Percentiles rank a stretch among this genome's conserved stretches.
phyloP scores from a whole-genome alignment of 148 eudicot genomes.

The Rhododendron ovatum region DNA sequence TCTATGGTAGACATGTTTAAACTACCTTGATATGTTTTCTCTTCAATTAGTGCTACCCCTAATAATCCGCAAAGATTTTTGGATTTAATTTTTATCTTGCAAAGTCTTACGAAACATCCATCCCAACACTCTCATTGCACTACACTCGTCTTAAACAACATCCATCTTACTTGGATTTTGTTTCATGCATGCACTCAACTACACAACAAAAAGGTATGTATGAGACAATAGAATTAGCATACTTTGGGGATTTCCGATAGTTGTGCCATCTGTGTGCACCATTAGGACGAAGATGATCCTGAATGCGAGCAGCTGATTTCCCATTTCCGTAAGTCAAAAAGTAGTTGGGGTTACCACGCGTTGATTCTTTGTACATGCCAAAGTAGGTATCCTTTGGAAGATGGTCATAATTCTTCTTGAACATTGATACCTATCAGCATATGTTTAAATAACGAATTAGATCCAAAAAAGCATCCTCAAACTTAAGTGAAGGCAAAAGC shows the following conservation, averaged over 20 bases:
- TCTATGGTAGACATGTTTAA: not conserved
- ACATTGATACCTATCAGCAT: constrained; percentile 66
- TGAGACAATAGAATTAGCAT: constrained; percentile 9
- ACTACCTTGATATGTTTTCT: not conserved
- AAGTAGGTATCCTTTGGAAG: constrained; percentile 81
- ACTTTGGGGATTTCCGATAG: constrained; percentile 51
- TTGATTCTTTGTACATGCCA: constrained; percentile 86
- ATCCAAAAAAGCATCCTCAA: not conserved
- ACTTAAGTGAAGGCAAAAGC: not conserved
- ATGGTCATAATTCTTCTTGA: constrained; percentile 92
- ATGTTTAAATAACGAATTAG: not conserved
- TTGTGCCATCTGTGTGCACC: constrained; percentile 91
- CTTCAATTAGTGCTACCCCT: not conserved
- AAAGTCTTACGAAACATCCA: not conserved
- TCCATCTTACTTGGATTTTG: not conserved
- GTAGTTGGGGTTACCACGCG: constrained; percentile 76
- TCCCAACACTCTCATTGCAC: not conserved
- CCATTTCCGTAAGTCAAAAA: constrained; percentile 86
- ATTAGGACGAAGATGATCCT: constrained; percentile 70
- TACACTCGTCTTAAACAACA: not conserved
- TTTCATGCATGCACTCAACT: not conserved
- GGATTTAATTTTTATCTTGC: not conserved
- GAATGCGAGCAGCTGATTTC: constrained; percentile 72
- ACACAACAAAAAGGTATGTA: not conserved
- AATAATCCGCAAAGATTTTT: not conserved